These are phyloP conservation scores for Parietichytrium sp. DNA, from an alignment of 108 stramenopile genomes.

Conservation along the genomic window DNA sequence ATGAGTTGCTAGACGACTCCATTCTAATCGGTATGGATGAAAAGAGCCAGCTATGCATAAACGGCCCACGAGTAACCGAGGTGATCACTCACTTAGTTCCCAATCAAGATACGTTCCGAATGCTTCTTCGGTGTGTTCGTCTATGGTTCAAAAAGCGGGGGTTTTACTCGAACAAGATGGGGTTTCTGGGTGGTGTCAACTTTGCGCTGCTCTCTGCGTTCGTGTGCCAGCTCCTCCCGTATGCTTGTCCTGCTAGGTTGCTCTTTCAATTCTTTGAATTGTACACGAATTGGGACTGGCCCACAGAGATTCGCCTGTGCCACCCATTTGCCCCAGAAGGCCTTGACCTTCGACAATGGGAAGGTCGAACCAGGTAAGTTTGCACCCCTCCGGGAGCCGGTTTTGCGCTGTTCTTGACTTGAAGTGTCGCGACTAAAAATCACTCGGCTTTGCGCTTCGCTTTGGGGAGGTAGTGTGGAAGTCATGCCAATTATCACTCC, in stretches of 20 bases:
- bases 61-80: slow-evolving; percentile 89
- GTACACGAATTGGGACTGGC: slow-evolving; percentile 79
- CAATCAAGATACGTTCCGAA: slow-evolving; percentile 66
- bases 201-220: slow-evolving; percentile 86
- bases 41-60: slow-evolving; percentile 76
- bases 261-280: slow-evolving; percentile 72
- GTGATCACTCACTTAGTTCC: slow-evolving; percentile 82
- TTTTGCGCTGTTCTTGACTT: too few relatives aligned
- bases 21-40: slow-evolving; percentile 87
- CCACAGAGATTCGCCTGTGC: slow-evolving; percentile 62
- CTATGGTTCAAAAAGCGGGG: slow-evolving; percentile 85
- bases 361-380: slow-evolving; percentile 81
- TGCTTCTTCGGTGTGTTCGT: slow-evolving; percentile 76
- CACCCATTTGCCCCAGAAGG: slow-evolving; percentile 16
- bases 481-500: slow-evolving; percentile 95
- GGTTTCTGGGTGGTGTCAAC: slow-evolving; percentile 93
- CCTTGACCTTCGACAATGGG: slow-evolving; percentile 37
- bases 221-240: slow-evolving; percentile 84
- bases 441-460: too few relatives aligned
- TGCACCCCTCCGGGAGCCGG: too few relatives aligned
- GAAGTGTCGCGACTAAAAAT: too few relatives aligned
- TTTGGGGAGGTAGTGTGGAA: slow-evolving; percentile 72
- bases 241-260: slow-evolving; percentile 60
- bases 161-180: slow-evolving; percentile 88
- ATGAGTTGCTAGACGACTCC: slow-evolving; percentile 87